Percentiles rank a stretch among this genome's conserved stretches.
Evolutionary conservation across 768 basidiomycete species (phyloP).

Genomic region (Tubosaeta sp.): DNA sequence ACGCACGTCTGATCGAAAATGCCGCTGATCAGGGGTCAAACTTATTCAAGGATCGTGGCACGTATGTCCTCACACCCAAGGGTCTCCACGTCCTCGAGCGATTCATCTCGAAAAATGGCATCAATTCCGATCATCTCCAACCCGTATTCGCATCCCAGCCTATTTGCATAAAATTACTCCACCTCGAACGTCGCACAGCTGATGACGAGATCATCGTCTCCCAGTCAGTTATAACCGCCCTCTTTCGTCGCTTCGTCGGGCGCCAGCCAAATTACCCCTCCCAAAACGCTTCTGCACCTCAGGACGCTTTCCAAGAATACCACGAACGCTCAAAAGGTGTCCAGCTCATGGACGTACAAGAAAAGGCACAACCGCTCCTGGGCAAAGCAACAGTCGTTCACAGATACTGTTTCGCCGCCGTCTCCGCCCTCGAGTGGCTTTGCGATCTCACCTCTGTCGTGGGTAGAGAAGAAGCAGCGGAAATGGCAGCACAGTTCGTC

Average conservation of each 20-base stretch:
- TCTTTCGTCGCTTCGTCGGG: slow-evolving; percentile 95
- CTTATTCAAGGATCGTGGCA: slow-evolving; percentile 96
- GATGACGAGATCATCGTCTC: slow-evolving; percentile 99
- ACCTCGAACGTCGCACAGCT: slow-evolving; percentile 85
- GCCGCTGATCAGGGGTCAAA: slow-evolving; percentile 85
- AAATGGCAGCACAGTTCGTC: slow-evolving; percentile 97
- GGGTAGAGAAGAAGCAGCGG: slow-evolving; percentile 92
- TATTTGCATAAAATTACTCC: slow-evolving; percentile 95
- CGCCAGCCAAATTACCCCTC: slow-evolving; percentile 76
- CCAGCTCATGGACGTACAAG: slow-evolving; percentile 64
- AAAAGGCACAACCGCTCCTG: slow-evolving; percentile 54
- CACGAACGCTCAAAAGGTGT: slow-evolving; percentile 77
- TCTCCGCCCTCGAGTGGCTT: slow-evolving; percentile 91
- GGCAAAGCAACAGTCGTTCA: slow-evolving; percentile 44
- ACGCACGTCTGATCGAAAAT: slow-evolving; percentile 95
- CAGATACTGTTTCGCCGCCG: slow-evolving; percentile 80
- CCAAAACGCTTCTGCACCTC: slow-evolving; percentile 37
- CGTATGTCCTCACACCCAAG: slow-evolving; percentile 94
- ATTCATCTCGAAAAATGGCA: slow-evolving; percentile 99
- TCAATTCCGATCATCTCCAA: slow-evolving; percentile 89
- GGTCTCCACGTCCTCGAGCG: slow-evolving; percentile 97
- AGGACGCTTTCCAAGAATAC: slow-evolving; percentile 68
- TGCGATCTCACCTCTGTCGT: slow-evolving; percentile 96
- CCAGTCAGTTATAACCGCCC: slow-evolving; percentile 86
- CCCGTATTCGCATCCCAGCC: slow-evolving; percentile 88